Base-by-base conservation (phyloP, 2,329 filamentous ascomycete species). In the Penicillium occitanis region DNA sequence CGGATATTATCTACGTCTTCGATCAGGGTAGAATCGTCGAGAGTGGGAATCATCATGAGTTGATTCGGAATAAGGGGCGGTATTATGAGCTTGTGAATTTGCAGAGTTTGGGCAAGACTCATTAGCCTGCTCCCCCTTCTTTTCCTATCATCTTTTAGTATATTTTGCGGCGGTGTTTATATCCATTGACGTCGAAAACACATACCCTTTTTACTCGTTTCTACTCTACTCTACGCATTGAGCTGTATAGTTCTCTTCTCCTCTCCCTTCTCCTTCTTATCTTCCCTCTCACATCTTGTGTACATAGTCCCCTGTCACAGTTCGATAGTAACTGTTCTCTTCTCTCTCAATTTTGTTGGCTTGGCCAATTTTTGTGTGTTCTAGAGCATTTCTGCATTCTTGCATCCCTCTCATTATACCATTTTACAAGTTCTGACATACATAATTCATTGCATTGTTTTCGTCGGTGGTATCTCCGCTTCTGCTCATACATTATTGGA, bases 1-100 rank as follows among this genome's bases (percentile, higher is more conserved):
- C 94, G 0, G 94, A 98, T 75, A 82, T 94, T 59, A 98, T 98
- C 72, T 97, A 96, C 70, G 94, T 98, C n/a, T 95, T 98, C 75
- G 93, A 97, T 77, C 89, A 91, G 72, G 95, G 94, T 7, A 86
- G 87, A 67, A 87, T 98, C 51, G 91, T 96, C 1, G 94, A 98
- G 81, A 86, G 87, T 70, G 94, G 94, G 5, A 92, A 88, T 8
- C 94, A 98, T 75, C 73, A 81, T 0, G 90, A 92, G 74, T 76
- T 94, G 72, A 88, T 91, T 85, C 84, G 83, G 70, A 85, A 83
- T 74, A 87, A 88, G 69, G 90, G 91, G 3, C 84, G 90, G 58
- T 95, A 95, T 74, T 88, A 86, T 10, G 91, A 94, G 80, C 78
- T 95, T 69, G 91, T 94, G 58, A 91, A 91, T 70, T 79, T 94